Evolutionary conservation across 208 protist species (phyloP), one percentile per base, ranked within the genome.

Genomic region (Trypanosoma avium): DNA sequence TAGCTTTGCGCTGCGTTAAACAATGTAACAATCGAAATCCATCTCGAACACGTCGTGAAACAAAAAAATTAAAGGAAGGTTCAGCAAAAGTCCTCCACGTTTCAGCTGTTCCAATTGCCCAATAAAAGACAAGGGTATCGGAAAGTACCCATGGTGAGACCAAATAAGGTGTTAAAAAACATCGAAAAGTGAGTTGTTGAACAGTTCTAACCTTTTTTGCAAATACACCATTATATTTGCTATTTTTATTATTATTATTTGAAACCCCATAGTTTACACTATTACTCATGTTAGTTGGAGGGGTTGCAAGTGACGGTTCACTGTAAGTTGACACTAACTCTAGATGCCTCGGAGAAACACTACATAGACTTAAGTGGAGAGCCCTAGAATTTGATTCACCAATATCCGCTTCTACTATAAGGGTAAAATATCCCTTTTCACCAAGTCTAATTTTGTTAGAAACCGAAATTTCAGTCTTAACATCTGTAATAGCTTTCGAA

Each of bases 21-120:
- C 74, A 85, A 21, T 84, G 65, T 6, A 90, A 33, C 6, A 92
- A 64, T 1, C 61, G 53, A 63, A 79, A 85, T 12, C 82, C 88
- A 21, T 61, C 40, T 38, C 73, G 67, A 40, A 90, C 50, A 52
- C 88, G 88, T 13, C 84, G 84, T 40, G 75, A 30, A 9, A 91
- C 72, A 48, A 81, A 58, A 57, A 80, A 76, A 40, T 69, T 70
- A 64, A 94, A 90, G 32, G 72, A 63, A 19, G 82, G 70, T 40
- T 82, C 69, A 26, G 57, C 56, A 72, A 62, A 66, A 15, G 47
- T 55, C 22, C 59, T 62, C 57, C 80, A 81, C 33, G 35, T 52
- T 36, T 84, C 86, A 17, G 68, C 13, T 40, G 71, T 76, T 27
- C 72, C 73, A 57, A 92, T 76, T 0, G 73, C 48, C 86, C 82